These are phyloP conservation scores for Ceratobasidium sp. DNA, from an alignment of 1,284 basidiomycete genomes.

Conservation along the genomic window DNA sequence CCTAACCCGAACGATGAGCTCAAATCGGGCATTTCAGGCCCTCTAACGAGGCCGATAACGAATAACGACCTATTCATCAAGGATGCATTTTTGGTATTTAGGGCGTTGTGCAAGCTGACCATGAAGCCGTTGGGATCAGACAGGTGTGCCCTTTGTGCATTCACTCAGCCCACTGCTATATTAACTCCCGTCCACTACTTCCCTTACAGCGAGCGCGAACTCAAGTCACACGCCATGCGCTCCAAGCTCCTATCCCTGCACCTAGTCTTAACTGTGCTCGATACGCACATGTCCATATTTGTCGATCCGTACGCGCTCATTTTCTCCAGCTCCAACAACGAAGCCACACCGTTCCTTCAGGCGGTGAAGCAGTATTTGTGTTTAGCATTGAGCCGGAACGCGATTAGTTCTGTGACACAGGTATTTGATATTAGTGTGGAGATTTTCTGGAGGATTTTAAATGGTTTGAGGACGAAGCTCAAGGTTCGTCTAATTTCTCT, in stretches of 20 bases:
- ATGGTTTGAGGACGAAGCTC: slow-evolving; percentile 93
- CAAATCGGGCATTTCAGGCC: slow-evolving; percentile 27
- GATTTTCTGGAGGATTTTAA: slow-evolving; percentile 97
- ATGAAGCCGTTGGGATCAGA: slow-evolving; percentile 96
- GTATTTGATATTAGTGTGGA: slow-evolving; percentile 99
- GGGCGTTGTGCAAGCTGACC: slow-evolving; percentile 95
- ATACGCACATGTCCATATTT: slow-evolving; percentile 90
- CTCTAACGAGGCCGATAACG: slow-evolving; percentile 55
- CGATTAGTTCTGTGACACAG: slow-evolving; percentile 93
- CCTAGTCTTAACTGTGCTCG: slow-evolving; percentile 90
- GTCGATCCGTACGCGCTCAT: slow-evolving; percentile 87
- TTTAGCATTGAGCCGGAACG: slow-evolving; percentile 92
- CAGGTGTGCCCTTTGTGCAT: slow-evolving; percentile 67
- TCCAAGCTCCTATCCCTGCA: slow-evolving; percentile 94
- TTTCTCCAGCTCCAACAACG: slow-evolving; percentile 85
- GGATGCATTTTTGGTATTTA: slow-evolving; percentile 95
- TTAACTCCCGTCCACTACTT: too few relatives aligned
- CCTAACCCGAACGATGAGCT: slow-evolving; percentile 53
- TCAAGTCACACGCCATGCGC: slow-evolving; percentile 95
- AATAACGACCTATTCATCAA: slow-evolving; percentile 90
- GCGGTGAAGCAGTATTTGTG: slow-evolving; percentile 96
- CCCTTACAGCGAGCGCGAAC: slow-evolving; percentile 87
- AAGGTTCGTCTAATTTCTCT: slow-evolving; percentile 65
- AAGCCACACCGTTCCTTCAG: slow-evolving; percentile 88
- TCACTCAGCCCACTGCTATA: background rate